phyloP scores from a whole-genome alignment of 1,139 yeast species.

The Zygosaccharomyces sapae region DNA sequence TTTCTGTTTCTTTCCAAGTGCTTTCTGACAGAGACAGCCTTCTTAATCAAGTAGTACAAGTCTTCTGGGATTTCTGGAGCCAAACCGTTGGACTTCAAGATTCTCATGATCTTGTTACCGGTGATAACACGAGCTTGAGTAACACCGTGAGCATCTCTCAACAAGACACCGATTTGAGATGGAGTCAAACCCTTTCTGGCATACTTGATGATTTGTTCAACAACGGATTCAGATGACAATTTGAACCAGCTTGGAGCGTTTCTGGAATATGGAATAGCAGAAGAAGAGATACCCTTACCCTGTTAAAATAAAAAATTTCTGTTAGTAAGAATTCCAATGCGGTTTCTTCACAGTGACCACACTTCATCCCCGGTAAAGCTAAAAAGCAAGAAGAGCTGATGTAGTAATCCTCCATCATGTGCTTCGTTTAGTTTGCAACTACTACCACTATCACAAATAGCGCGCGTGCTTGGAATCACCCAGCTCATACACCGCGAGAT shows the following conservation, averaged over 20 bases:
- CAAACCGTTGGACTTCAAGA: constrained; percentile 97
- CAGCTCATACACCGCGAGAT: constrained; percentile 31
- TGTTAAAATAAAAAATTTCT: constrained; percentile 32
- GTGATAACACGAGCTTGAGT: constrained; percentile 96
- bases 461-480: constrained; percentile 32
- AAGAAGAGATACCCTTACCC: constrained; percentile 99
- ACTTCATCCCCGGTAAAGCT: constrained; percentile 1
- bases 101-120: constrained; percentile 99
- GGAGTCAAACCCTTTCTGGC: constrained; percentile 99
- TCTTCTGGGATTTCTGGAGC: constrained; percentile 99
- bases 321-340: constrained; percentile 11
- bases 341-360: not conserved
- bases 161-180: constrained; percentile 97
- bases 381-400: not conserved
- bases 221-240: constrained; percentile 89
- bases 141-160: constrained; percentile 99
- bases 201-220: constrained; percentile 98
- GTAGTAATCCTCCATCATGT: not conserved
- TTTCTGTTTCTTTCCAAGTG: constrained; percentile 99
- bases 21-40: constrained; percentile 99
- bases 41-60: constrained; percentile 97
- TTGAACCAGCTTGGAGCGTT: constrained; percentile 99
- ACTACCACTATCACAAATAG: not conserved
- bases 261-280: constrained; percentile 99
- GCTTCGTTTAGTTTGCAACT: not conserved